Conservation (phyloP, 1,284 basidiomycete genomes). For the Pseudozyma sp. region DNA sequence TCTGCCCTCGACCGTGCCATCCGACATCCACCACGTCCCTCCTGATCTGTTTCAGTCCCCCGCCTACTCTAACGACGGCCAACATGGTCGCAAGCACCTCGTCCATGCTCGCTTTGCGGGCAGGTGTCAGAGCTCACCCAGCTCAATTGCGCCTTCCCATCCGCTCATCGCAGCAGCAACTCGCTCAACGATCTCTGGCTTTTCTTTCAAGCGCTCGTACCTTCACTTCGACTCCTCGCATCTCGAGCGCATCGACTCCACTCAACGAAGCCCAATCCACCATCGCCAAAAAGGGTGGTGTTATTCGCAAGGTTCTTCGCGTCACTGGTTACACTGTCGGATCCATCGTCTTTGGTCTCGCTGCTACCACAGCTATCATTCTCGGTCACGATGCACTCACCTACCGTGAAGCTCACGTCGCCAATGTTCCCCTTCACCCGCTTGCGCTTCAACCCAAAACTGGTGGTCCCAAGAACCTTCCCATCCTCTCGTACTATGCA, state of each 20-base stretch:
- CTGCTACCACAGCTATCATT: constrained; percentile 48
- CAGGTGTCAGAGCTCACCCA: constrained; percentile 1
- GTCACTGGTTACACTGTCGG: constrained; percentile 38
- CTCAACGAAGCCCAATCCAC: constrained; percentile 29
- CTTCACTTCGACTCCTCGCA: constrained; percentile 14
- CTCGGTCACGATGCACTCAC: constrained; percentile 61
- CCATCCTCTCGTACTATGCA: constrained; percentile 56
- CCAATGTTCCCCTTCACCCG: constrained; percentile 51
- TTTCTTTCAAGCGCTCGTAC: constrained; percentile 3
- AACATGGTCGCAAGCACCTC: constrained; percentile 22
- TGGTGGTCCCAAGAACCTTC: constrained; percentile 65
- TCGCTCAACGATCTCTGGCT: neutral
- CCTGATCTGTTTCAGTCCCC: neutral
- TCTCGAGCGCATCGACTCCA: constrained; percentile 21
- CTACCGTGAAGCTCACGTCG: constrained; percentile 57
- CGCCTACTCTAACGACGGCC: neutral
- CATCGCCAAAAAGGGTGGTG: constrained; percentile 11
- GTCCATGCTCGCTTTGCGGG: constrained; percentile 13
- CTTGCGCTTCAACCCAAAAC: constrained; percentile 51
- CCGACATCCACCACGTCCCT: neutral
- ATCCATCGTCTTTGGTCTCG: constrained; percentile 59
- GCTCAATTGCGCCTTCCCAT: neutral
- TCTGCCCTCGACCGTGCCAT: neutral
- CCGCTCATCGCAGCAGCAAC: neutral
- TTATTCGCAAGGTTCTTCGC: constrained; percentile 28